Evolutionary conservation across 2,329 filamentous ascomycete species (phyloP), one percentile per base, ranked within the genome.

Genomic region (Calycina herbarum): DNA sequence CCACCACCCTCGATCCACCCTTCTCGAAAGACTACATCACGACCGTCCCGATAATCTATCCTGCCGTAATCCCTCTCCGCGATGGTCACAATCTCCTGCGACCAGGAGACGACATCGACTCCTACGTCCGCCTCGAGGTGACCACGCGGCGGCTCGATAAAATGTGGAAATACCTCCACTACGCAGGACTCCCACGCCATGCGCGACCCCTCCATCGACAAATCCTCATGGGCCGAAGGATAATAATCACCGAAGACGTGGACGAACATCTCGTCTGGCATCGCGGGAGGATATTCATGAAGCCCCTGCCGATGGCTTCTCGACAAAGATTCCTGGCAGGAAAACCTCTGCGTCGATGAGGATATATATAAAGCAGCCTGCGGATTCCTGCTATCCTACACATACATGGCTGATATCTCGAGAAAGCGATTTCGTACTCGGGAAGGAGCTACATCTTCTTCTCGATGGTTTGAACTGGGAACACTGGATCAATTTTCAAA

Each of bases 341-440:
- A 17, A 31, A 8, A 29, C n/a, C 54, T 57, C 13, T 20, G 24
- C 4, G 24, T 11, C 11, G 45, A 51, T 27, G 3, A 20, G 20
- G 10, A 20, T 24, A 51, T 24, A 20, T 11, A 11, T 51, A 20
- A 24, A 24, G 45, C n/a, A 3, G 45, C 45, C 7, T 11, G 20
- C 17, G 79, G 79, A 2, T 76, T 77, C 33, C 64, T 81, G 1
- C 64, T 71, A 29, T 74, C 20, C 20, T 20, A 20, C 74, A 3
- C 80, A 79, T 66, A 61, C 66, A 2, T 63, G 69, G 10, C 69
- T 80, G 1, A 70, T 81, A 5, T 59, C 38, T 0, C 71, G 75
- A 61, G 70, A 77, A 65, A 76, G 74, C 38, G 79, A 80, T 65
- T 75, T 79, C 29, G n/a, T 57, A 2, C 77, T 79, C 11, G 78